These are phyloP conservation scores for Termitomyces sp. DNA, from an alignment of 768 basidiomycete genomes.

Conservation along the genomic window DNA sequence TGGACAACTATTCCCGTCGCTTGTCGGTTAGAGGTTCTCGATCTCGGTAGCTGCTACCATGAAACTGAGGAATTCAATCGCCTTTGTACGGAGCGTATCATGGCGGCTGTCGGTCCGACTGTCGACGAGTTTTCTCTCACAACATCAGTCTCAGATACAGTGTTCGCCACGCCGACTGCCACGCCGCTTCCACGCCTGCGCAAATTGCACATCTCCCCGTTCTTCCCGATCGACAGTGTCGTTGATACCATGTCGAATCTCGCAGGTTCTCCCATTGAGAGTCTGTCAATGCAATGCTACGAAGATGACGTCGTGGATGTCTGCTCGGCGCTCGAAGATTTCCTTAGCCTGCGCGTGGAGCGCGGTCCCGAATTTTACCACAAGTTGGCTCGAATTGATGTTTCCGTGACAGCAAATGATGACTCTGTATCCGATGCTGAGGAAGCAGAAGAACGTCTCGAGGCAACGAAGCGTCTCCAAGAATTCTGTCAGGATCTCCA, in stretches of 20 bases:
- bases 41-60: slow-evolving; percentile 51
- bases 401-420: slow-evolving; percentile 35
- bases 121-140: slow-evolving; percentile 51
- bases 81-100: slow-evolving; percentile 52
- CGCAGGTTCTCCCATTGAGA: slow-evolving; percentile 54
- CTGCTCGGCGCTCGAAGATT: slow-evolving; percentile 49
- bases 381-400: slow-evolving; percentile 42
- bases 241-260: slow-evolving; percentile 54
- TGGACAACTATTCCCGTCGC: slow-evolving; percentile 48
- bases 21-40: slow-evolving; percentile 50
- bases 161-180: slow-evolving; percentile 34
- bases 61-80: slow-evolving; percentile 48
- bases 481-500: slow-evolving; percentile 44
- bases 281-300: slow-evolving; percentile 51
- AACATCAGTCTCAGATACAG: slow-evolving; percentile 36
- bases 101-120: slow-evolving; percentile 49
- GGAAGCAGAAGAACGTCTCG: slow-evolving; percentile 30
- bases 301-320: slow-evolving; percentile 60
- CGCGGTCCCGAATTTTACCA: slow-evolving; percentile 44
- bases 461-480: slow-evolving; percentile 40
- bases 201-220: slow-evolving; percentile 53
- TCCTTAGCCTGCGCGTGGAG: slow-evolving; percentile 46
- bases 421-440: slow-evolving; percentile 24
- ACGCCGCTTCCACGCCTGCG: slow-evolving; percentile 46
- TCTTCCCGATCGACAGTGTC: slow-evolving; percentile 55